Conservation (phyloP, 1,284 basidiomycete species). For the Papiliotrema laurentii region DNA sequence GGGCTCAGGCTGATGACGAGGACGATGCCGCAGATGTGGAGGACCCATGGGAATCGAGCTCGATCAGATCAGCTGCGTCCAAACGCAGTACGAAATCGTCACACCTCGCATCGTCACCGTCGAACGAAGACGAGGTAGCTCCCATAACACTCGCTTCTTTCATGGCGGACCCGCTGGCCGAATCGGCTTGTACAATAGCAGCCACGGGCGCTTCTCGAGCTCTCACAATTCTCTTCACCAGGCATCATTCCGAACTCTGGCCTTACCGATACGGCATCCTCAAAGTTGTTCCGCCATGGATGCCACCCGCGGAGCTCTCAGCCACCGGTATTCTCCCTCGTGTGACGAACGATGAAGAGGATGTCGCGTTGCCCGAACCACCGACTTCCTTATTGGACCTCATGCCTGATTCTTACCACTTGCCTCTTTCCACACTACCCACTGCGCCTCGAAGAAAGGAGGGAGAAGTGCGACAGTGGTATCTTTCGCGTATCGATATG, state of each 20-base stretch:
- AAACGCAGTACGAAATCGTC: background rate
- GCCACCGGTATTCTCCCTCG: slow-evolving; percentile 62
- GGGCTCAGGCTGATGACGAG: slow-evolving; percentile 55
- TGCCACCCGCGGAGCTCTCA: slow-evolving; percentile 55
- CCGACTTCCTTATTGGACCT: background rate
- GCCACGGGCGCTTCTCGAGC: slow-evolving; percentile 58
- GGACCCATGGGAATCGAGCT: slow-evolving; percentile 33
- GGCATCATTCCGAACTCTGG: slow-evolving; percentile 60
- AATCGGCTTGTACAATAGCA: slow-evolving; percentile 63
- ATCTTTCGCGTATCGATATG: slow-evolving; percentile 58
- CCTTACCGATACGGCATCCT: slow-evolving; percentile 66
- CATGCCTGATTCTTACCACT: no score
- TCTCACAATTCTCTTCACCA: slow-evolving; percentile 57
- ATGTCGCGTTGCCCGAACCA: background rate
- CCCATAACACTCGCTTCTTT: slow-evolving; percentile 62
- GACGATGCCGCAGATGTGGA: slow-evolving; percentile 17
- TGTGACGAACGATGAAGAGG: background rate
- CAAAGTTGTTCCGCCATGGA: slow-evolving; percentile 67
- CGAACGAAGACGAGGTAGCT: slow-evolving; percentile 19
- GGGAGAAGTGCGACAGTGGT: slow-evolving; percentile 65
- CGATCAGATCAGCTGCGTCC: slow-evolving; percentile 1
- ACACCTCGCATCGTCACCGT: background rate
- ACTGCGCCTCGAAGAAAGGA: background rate
- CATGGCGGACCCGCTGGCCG: slow-evolving; percentile 57
- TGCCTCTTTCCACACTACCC: background rate